A percentile compares a stretch with the other conserved stretches of the same genome.
Evolutionary conservation across 2,329 filamentous ascomycete species (phyloP).

Genomic region (Sclerotinia glacialis): DNA sequence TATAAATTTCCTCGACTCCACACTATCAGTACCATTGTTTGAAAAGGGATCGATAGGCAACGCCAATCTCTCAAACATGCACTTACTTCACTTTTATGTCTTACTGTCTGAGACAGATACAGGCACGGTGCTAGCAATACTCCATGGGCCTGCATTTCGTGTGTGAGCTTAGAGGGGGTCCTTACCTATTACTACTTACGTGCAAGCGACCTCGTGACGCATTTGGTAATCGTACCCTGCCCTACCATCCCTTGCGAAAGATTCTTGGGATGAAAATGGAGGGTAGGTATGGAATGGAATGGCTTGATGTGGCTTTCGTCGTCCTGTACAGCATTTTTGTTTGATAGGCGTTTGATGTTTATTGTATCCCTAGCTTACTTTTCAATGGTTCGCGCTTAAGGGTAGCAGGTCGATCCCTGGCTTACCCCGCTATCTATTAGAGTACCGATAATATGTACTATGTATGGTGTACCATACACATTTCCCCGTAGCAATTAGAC

Average conservation of each 20-base stretch:
- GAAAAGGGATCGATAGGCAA: neutral
- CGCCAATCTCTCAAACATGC: neutral
- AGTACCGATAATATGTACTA: no score
- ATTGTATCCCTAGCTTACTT: neutral
- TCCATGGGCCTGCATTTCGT: no score
- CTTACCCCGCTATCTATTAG: neutral
- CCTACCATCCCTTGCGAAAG: neutral
- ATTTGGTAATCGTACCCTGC: neutral
- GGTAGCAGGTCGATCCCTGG: neutral
- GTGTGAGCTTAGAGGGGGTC: neutral
- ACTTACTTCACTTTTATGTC: no score
- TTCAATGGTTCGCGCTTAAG: neutral
- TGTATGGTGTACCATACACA: neutral
- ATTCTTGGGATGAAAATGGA: neutral
- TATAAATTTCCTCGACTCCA: neutral
- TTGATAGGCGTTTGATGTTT: neutral
- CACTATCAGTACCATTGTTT: neutral
- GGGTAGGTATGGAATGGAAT: no score
- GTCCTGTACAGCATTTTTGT: neutral
- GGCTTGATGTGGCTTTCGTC: neutral
- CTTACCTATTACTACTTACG: neutral
- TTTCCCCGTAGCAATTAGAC: no score
- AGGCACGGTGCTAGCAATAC: neutral
- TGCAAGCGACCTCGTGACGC: neutral
- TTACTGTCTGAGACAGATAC: no score